Evolutionary conservation across 148 eudicot species (phyloP), one percentile per base, ranked within the genome.

Genomic region (Vaccinium corymbosum): DNA sequence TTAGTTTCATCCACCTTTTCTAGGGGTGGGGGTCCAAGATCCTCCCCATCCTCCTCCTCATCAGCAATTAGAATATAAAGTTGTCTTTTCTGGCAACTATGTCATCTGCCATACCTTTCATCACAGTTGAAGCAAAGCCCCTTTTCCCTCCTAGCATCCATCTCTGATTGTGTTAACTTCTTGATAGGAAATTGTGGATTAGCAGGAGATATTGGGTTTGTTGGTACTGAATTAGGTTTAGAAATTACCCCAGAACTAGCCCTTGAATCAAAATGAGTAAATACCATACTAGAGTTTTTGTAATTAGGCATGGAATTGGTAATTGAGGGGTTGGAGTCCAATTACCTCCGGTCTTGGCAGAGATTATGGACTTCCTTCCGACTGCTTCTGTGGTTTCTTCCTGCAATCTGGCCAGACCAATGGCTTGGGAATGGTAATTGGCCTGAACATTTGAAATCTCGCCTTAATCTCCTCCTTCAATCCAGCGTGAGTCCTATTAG

Each of bases 141-240:
- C 4, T 61, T 61, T 22, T 15, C 1, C 20, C 68, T 61, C 22
- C 9, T 19, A 17, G 3, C 6, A 17, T 61, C 68, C 25, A 61
- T 15, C 6, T 61, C 68, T 7, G 4, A 4, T 7, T 61, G 25
- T 0, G 68, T 61, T 6, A 61, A 15, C 20, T 7, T 61, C 1
- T 61, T 61, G 27, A 61, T 19, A 20, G 22, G 22, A 7, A 17
- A 22, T 4, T 61, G 6, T 0, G 22, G 22, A 0, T 61, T 61
- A 3, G 3, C n/a, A 14, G 6, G 3, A 0, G 5, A 0, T 13
- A 2, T 3, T 3, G 3, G 3, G 2, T 2, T 3, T 3, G 4
- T 56, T 15, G 19, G 16, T 15, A 14, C 17, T 15, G 3, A 2
- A 56, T 13, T 56, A 15, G 14, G 4, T 42, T 42, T 42, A 42